These are phyloP conservation scores for Schizophyllum amplum DNA, from an alignment of 1,284 basidiomycete genomes.

Conservation along the genomic window DNA sequence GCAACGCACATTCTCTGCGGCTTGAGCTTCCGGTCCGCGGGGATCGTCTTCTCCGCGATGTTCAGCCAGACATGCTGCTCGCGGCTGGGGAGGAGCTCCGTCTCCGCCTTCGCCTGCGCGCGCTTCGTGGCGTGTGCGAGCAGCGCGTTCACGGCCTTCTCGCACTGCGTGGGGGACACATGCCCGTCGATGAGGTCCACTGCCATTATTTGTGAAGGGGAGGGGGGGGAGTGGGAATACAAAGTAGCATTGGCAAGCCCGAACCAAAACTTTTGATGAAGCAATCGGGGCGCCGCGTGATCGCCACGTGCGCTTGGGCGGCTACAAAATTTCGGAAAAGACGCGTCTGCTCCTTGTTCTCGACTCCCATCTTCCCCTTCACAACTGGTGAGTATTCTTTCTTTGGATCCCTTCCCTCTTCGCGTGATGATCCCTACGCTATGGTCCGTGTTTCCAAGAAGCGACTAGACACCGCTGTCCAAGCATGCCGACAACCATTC, in stretches of 20 bases:
- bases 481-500: slow-evolving; percentile 67
- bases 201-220: slow-evolving; percentile 29
- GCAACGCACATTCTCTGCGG: slow-evolving; percentile 74
- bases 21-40: slow-evolving; percentile 70
- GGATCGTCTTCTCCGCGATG: slow-evolving; percentile 76
- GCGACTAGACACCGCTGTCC: slow-evolving; percentile 94
- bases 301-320: not conserved
- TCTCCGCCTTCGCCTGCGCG: slow-evolving; percentile 58
- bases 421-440: slow-evolving; percentile 72
- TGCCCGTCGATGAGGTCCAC: slow-evolving; percentile 55
- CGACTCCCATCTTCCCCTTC: not conserved
- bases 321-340: not conserved
- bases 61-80: slow-evolving; percentile 85
- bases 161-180: slow-evolving; percentile 68
- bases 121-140: slow-evolving; percentile 60
- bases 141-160: slow-evolving; percentile 72
- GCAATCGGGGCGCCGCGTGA: not conserved
- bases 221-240: not conserved
- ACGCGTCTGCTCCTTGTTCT: not conserved
- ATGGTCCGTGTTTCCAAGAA: slow-evolving; percentile 99
- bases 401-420: not conserved
- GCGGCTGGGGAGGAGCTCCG: slow-evolving; percentile 69
- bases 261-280: not conserved
- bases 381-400: no score
- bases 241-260: no score